phyloP scores from a whole-genome alignment of 371 early-diverging fungal genomes.

The Mucor velutinosus region DNA sequence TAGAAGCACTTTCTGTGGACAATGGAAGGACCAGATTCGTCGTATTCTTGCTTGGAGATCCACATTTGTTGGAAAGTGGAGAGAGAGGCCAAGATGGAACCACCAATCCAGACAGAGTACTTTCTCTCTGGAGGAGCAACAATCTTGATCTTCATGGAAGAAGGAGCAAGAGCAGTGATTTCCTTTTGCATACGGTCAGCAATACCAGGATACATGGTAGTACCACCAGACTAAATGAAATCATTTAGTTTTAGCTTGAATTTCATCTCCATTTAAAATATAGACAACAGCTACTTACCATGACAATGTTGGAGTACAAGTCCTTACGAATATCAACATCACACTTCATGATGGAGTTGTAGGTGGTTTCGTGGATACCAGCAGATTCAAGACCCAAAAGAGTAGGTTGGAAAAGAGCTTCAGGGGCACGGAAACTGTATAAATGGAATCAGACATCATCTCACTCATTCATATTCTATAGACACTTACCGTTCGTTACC shows the following conservation, averaged over 20 bases:
- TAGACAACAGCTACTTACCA: slow-evolving; percentile 47
- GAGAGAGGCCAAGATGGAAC: slow-evolving; percentile 99
- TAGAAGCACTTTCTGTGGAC: slow-evolving; percentile 99
- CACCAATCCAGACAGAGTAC: slow-evolving; percentile 99
- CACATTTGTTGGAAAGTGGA: slow-evolving; percentile 99
- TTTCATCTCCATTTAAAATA: background rate
- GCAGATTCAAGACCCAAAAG: slow-evolving; percentile 89
- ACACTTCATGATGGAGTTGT: slow-evolving; percentile 97
- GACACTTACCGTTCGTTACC: slow-evolving; percentile 88
- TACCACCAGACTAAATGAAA: slow-evolving; percentile 66
- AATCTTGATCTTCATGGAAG: slow-evolving; percentile 99
- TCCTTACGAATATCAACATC: slow-evolving; percentile 98
- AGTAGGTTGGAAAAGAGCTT: slow-evolving; percentile 99
- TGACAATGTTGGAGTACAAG: slow-evolving; percentile 95
- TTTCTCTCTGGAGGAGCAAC: slow-evolving; percentile 99
- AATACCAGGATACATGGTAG: slow-evolving; percentile 96
- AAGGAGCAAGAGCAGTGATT: slow-evolving; percentile 96
- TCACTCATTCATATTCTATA: too few relatives aligned
- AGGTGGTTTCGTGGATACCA: slow-evolving; percentile 96
- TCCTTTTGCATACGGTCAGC: slow-evolving; percentile 99
- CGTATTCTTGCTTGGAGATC: slow-evolving; percentile 97
- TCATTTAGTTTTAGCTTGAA: background rate
- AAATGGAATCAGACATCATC: background rate
- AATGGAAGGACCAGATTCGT: slow-evolving; percentile 97
- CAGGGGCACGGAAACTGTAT: slow-evolving; percentile 93